Conservation (phyloP, 1,139 yeast genomes). For the Geotrichum citri-aurantii region DNA sequence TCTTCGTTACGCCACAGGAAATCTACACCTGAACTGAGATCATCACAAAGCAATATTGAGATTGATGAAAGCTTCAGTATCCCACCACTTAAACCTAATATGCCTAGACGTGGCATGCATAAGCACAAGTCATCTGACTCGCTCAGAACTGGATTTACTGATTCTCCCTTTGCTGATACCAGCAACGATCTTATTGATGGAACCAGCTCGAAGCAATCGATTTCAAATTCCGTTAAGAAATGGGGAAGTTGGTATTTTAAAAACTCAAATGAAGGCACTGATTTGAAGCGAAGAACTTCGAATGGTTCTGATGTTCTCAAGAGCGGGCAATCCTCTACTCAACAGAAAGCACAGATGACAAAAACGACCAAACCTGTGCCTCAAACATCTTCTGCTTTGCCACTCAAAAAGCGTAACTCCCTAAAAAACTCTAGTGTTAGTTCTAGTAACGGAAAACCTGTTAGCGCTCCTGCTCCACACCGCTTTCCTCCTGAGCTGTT, state of each 20-base stretch:
- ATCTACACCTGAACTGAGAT: slow-evolving; percentile 14
- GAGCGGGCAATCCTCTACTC: not conserved
- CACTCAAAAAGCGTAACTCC: not conserved
- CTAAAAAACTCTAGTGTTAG: not conserved
- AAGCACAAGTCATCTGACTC: slow-evolving; percentile 4
- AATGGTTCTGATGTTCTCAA: not conserved
- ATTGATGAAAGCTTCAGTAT: not conserved
- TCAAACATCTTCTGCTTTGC: not conserved
- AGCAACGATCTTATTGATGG: not conserved
- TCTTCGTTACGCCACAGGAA: slow-evolving; percentile 12
- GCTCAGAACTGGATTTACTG: not conserved
- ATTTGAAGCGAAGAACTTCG: not conserved
- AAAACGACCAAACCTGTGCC: not conserved
- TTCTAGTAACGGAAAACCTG: slow-evolving; percentile 6
- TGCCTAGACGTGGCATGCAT: slow-evolving; percentile 1
- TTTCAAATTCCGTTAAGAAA: slow-evolving; percentile 29
- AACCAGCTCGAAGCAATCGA: slow-evolving; percentile 2
- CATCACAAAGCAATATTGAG: slow-evolving; percentile 2
- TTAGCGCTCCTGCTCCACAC: slow-evolving; percentile 31
- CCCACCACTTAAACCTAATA: not conserved
- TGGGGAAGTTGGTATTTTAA: slow-evolving; percentile 33
- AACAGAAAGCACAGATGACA: not conserved
- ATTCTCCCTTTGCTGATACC: not conserved
- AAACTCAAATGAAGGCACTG: slow-evolving; percentile 15
- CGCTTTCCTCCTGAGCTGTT: slow-evolving; percentile 32